Conservation (phyloP, 2,329 filamentous ascomycete genomes). For the Cladosporium cucumerinum region DNA sequence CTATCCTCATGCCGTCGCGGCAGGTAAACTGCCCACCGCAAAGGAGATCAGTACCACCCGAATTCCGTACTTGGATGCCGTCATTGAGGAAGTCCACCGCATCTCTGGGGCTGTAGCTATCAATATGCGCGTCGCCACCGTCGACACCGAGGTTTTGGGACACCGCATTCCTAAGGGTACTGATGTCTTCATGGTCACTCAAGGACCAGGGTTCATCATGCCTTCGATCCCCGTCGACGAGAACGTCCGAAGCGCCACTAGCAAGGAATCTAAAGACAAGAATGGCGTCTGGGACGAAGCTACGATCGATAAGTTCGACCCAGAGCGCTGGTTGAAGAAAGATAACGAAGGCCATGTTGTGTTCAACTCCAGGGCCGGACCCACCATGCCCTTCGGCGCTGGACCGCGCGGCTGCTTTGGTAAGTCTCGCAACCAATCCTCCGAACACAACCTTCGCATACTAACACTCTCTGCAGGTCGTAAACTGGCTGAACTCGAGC, state of each 20-base stretch:
- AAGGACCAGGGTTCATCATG: conserved; percentile 23
- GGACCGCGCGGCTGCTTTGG: conserved; percentile 40
- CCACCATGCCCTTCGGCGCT: conserved; percentile 36
- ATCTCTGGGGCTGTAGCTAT: conserved; percentile 28
- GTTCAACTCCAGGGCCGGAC: conserved; percentile 38
- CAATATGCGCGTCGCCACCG: conserved; percentile 31
- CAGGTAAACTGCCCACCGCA: neutral
- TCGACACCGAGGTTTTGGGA: conserved; percentile 43
- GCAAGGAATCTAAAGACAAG: conserved; percentile 29
- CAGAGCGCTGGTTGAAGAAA: conserved; percentile 40
- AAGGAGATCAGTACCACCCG: conserved; percentile 4
- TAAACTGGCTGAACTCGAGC: conserved; percentile 26
- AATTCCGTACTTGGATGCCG: conserved; percentile 42
- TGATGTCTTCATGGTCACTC: conserved; percentile 31
- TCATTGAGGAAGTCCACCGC: conserved; percentile 42
- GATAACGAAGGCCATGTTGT: conserved; percentile 28
- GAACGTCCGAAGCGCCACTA: conserved; percentile 30
- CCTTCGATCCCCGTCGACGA: conserved; percentile 30
- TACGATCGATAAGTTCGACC: conserved; percentile 36
- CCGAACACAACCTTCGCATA: neutral
- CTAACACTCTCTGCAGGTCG: conserved; percentile 19
- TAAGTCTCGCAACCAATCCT: conserved; percentile 16
- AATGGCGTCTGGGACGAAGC: conserved; percentile 27
- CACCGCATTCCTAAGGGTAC: conserved; percentile 41
- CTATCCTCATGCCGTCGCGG: conserved; percentile 26